A percentile compares a stretch with the other conserved stretches of the same genome.
phyloP scores from a whole-genome alignment of 2,329 filamentous ascomycete genomes.

The Diaporthe ilicicola region DNA sequence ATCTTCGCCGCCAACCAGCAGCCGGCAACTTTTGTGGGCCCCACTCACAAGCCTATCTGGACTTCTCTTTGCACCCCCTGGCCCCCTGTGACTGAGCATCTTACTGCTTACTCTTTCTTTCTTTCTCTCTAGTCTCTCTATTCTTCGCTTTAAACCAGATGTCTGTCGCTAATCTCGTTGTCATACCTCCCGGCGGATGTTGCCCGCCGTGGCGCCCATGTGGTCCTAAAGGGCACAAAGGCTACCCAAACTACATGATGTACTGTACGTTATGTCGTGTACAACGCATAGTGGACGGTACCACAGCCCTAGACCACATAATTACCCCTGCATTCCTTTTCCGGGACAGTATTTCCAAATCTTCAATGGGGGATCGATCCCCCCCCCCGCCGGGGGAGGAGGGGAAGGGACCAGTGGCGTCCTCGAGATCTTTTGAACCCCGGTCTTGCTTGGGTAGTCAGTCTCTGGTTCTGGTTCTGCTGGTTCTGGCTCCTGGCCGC shows the following conservation, averaged over 20 bases:
- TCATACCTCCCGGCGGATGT: slow-evolving; percentile 45
- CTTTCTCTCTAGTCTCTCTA: slow-evolving; percentile 27
- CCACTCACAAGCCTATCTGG: slow-evolving; percentile 22
- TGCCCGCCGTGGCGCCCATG: slow-evolving; percentile 28
- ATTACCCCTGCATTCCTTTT: slow-evolving; percentile 33
- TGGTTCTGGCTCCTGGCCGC: not conserved
- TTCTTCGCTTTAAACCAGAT: slow-evolving; percentile 33
- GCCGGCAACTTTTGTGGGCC: slow-evolving; percentile 24
- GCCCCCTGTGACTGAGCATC: slow-evolving; percentile 2
- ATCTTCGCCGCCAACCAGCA: slow-evolving; percentile 30
- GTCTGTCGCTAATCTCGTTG: slow-evolving; percentile 52
- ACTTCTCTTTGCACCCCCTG: slow-evolving; percentile 11
- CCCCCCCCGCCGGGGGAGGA: not conserved
- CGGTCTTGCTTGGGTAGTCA: not conserved
- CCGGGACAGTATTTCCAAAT: slow-evolving; percentile 12
- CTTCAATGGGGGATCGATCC: slow-evolving; percentile 21
- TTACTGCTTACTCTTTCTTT: slow-evolving; percentile 26
- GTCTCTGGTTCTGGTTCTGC: not conserved
- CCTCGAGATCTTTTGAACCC: slow-evolving; percentile 21
- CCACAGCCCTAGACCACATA: slow-evolving; percentile 12
- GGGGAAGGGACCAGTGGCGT: slow-evolving; percentile 21
- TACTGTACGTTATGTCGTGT: not conserved
- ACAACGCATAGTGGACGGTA: slow-evolving; percentile 14
- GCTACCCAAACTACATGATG: not conserved
- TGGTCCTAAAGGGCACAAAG: not conserved